Evolutionary conservation across 495 filamentous ascomycete genomes (phyloP).

Genomic region (Aspergillus heteromorphus): DNA sequence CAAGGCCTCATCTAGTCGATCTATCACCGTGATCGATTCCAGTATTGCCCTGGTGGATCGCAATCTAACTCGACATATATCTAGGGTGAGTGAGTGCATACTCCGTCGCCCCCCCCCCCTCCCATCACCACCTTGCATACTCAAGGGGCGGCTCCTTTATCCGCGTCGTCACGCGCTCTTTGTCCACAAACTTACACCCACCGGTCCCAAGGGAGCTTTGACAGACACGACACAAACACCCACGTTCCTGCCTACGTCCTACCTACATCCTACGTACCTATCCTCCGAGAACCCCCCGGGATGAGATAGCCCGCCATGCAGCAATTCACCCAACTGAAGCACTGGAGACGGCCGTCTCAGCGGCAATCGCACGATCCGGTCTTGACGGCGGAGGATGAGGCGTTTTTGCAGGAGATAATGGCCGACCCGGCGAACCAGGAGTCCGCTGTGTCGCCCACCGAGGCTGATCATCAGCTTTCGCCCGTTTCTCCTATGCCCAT

Average conservation of each 20-base stretch:
- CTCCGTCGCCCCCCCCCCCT: neutral
- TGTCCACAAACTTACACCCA: neutral
- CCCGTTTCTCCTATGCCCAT: constrained; percentile 10
- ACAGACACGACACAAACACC: no score
- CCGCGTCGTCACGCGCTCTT: neutral
- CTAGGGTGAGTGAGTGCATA: no score
- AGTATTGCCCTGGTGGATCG: neutral
- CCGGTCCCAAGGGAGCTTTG: no score
- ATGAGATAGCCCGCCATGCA: constrained; percentile 25
- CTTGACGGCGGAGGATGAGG: constrained; percentile 50
- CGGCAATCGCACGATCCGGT: constrained; percentile 42
- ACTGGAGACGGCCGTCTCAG: constrained; percentile 24
- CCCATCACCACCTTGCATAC: neutral
- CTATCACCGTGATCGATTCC: neutral
- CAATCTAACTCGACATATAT: neutral
- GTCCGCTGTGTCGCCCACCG: constrained; percentile 2
- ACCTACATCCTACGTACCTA: no score
- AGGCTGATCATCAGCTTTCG: neutral
- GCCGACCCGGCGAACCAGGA: constrained; percentile 21
- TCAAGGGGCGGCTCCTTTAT: neutral
- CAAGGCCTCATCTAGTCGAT: neutral
- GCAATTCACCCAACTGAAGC: constrained; percentile 42
- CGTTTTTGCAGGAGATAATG: constrained; percentile 47
- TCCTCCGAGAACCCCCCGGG: neutral
- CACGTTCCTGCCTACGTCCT: no score